Conservation (phyloP, 331 rosid species). For the Rosa hybrid region DNA sequence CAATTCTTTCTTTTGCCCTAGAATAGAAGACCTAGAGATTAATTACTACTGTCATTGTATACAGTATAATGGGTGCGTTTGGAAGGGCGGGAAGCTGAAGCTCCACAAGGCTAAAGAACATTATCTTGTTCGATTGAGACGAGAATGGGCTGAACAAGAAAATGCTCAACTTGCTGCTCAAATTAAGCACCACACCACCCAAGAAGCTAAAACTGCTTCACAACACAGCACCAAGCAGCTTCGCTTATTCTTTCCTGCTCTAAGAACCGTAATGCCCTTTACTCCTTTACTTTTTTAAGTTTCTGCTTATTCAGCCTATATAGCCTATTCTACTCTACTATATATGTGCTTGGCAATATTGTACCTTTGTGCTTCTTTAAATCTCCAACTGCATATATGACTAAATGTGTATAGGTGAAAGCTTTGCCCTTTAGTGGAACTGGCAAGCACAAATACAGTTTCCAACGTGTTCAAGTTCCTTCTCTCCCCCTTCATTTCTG, state of each 20-base stretch:
- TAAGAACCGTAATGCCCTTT: constrained; percentile 51
- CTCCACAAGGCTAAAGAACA: constrained; percentile 90
- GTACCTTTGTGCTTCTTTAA: background rate
- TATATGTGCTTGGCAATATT: background rate
- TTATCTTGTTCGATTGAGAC: constrained; percentile 57
- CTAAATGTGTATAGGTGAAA: constrained; percentile 57
- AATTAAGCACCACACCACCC: constrained; percentile 15
- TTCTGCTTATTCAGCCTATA: background rate
- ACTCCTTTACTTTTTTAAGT: no score
- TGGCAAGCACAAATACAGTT: constrained; percentile 92
- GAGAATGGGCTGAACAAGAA: constrained; percentile 65
- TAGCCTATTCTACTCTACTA: no score
- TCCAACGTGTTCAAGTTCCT: constrained; percentile 73
- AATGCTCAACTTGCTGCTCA: constrained; percentile 24
- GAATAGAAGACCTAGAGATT: no score
- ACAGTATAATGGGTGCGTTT: constrained; percentile 92
- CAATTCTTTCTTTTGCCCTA: no score
- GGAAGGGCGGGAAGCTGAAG: constrained; percentile 87
- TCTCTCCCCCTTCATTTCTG: constrained; percentile 78
- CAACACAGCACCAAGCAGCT: constrained; percentile 37
- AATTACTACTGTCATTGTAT: no score
- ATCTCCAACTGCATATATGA: background rate
- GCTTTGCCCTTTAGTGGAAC: constrained; percentile 77
- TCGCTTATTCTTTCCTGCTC: constrained; percentile 63
- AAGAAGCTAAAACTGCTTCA: constrained; percentile 11